A percentile compares a stretch with the other conserved stretches of the same genome.
phyloP scores from a whole-genome alignment of 2,329 filamentous ascomycete species.

The Nakataea oryzae region DNA sequence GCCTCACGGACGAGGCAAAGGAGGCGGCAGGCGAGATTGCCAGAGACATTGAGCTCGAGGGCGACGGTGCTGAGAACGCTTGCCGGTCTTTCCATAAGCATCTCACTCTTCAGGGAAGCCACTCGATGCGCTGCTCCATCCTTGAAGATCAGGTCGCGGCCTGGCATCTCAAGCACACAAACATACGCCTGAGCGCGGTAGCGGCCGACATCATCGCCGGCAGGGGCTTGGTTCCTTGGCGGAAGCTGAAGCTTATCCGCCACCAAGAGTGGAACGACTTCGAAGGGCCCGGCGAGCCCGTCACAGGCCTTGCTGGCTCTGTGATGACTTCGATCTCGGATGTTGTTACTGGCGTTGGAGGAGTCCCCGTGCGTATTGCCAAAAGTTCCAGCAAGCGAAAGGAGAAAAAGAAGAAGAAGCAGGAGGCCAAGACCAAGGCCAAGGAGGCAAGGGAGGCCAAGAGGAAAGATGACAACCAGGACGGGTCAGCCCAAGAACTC shows the following conservation, averaged over 20 bases:
- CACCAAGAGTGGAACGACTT: constrained; percentile 71
- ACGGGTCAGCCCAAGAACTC: not conserved
- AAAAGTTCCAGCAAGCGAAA: constrained; percentile 45
- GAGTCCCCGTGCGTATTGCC: constrained; percentile 51
- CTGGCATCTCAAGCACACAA: constrained; percentile 54
- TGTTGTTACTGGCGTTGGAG: constrained; percentile 51
- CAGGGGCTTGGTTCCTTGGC: constrained; percentile 51
- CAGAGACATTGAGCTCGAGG: constrained; percentile 47
- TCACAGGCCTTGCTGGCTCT: constrained; percentile 55
- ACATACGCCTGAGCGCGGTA: constrained; percentile 48
- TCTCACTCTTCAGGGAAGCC: constrained; percentile 38
- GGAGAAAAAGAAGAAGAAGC: constrained; percentile 33
- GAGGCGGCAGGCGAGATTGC: constrained; percentile 49
- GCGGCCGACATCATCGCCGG: constrained; percentile 56
- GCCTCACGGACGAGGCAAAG: constrained; percentile 49
- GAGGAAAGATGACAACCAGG: not conserved
- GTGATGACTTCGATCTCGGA: constrained; percentile 47
- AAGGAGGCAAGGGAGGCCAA: constrained; percentile 1
- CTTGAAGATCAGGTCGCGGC: constrained; percentile 50
- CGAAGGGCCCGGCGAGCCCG: constrained; percentile 62
- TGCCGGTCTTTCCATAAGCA: constrained; percentile 56
- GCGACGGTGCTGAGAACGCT: constrained; percentile 61
- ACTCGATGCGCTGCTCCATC: constrained; percentile 55
- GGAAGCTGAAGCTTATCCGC: constrained; percentile 50
- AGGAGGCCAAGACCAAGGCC: constrained; percentile 1